Evolutionary conservation across 805 yeast genomes (phyloP).

Genomic region (Lachancea sp.): DNA sequence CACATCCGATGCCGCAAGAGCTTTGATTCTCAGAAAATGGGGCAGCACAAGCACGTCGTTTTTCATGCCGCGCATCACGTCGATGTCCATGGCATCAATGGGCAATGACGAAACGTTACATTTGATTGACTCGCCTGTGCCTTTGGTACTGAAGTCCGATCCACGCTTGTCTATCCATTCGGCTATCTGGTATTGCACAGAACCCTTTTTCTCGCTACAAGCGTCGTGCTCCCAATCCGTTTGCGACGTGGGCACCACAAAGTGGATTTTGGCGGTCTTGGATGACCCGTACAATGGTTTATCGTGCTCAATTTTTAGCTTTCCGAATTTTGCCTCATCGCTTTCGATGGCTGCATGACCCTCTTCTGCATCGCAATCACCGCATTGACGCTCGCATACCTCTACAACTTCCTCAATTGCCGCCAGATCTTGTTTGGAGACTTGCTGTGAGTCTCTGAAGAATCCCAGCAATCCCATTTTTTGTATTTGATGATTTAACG

Average conservation of each 20-base stretch:
- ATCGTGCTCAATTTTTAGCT: slow-evolving; percentile 28
- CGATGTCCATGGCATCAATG: slow-evolving; percentile 39
- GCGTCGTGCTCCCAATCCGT: slow-evolving; percentile 83
- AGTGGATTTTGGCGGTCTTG: slow-evolving; percentile 60
- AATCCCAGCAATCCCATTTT: slow-evolving; percentile 10
- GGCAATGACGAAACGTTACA: slow-evolving; percentile 47
- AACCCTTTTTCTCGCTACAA: slow-evolving; percentile 34
- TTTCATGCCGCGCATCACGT: slow-evolving; percentile 37
- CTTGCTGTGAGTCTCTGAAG: slow-evolving; percentile 5
- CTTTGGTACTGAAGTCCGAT: slow-evolving; percentile 30
- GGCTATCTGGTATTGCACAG: slow-evolving; percentile 42
- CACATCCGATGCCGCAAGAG: slow-evolving; percentile 41
- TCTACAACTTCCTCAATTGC: slow-evolving; percentile 19
- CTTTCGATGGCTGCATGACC: slow-evolving; percentile 2
- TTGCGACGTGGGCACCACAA: slow-evolving; percentile 77
- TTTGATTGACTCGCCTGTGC: slow-evolving; percentile 20
- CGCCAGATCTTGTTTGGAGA: slow-evolving; percentile 9
- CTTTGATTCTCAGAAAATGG: slow-evolving; percentile 61
- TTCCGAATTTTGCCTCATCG: slow-evolving; percentile 20
- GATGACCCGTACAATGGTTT: slow-evolving; percentile 64
- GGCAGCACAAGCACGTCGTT: slow-evolving; percentile 68
- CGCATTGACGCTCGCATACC: slow-evolving; percentile 16
- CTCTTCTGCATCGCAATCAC: slow-evolving; percentile 1
- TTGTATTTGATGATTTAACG: too few species aligned
- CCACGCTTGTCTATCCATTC: slow-evolving; percentile 34